Evolutionary conservation across 2,329 filamentous ascomycete genomes (phyloP).

Genomic region (Zasmidium citrigriseum): DNA sequence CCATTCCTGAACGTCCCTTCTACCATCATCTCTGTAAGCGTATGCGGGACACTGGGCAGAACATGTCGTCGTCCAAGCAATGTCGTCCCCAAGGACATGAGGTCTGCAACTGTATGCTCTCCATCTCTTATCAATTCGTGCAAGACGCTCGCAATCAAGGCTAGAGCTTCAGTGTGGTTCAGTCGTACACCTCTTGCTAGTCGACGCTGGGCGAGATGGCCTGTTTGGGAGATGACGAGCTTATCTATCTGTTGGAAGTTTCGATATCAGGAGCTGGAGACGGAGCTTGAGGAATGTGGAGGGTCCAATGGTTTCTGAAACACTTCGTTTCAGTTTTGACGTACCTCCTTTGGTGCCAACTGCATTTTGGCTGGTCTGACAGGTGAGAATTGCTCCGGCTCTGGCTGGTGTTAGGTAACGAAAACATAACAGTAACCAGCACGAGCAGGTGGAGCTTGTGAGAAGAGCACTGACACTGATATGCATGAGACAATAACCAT

Average conservation of each 20-base stretch:
- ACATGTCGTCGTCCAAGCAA: conserved; percentile 95
- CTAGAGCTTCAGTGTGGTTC: conserved; percentile 86
- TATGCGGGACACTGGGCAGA: conserved; percentile 75
- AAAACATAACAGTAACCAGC: neutral
- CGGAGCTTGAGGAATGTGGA: neutral
- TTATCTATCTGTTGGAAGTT: conserved; percentile 76
- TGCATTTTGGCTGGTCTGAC: conserved; percentile 32
- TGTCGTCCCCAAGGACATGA: conserved; percentile 87
- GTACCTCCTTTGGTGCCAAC: conserved; percentile 38
- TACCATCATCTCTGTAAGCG: conserved; percentile 82
- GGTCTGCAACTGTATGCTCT: conserved; percentile 83
- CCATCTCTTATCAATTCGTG: conserved; percentile 98
- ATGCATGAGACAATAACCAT: too few species aligned
- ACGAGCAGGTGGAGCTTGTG: neutral
- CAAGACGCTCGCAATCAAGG: conserved; percentile 81
- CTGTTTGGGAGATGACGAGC: conserved; percentile 87
- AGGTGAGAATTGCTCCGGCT: neutral
- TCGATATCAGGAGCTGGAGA: neutral
- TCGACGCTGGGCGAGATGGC: conserved; percentile 81
- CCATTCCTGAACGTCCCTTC: conserved; percentile 91
- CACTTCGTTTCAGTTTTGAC: neutral
- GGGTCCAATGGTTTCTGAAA: neutral
- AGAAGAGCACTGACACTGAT: too few species aligned
- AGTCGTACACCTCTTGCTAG: conserved; percentile 84
- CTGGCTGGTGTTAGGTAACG: neutral